These are phyloP conservation scores for Lithospermum erythrorhizon DNA, from an alignment of 257 asterid genomes.

Conservation along the genomic window DNA sequence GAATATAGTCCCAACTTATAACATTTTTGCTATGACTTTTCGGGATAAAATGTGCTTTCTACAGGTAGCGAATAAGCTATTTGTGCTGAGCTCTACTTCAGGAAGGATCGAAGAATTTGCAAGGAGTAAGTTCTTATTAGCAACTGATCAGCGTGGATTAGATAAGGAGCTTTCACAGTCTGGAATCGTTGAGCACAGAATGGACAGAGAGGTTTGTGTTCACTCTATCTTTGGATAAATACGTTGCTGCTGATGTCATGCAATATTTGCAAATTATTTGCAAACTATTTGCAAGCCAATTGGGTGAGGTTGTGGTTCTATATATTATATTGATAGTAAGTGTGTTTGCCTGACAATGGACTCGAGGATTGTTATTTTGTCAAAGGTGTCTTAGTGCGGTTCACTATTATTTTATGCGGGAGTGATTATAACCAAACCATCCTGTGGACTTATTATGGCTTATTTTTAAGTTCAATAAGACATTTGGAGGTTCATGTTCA, in stretches of 20 bases:
- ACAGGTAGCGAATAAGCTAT: constrained; percentile 91
- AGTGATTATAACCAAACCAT: no score
- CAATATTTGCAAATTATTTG: background rate
- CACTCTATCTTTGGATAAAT: no score
- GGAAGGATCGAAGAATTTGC: constrained; percentile 79
- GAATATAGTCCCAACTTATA: constrained; percentile 4
- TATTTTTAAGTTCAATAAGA: no score
- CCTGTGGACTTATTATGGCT: no score
- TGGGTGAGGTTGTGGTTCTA: background rate
- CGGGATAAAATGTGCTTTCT: constrained; percentile 16
- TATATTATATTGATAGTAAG: background rate
- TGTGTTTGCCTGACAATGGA: background rate
- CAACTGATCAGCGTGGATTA: constrained; percentile 40
- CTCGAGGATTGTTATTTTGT: no score
- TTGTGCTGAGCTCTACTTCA: constrained; percentile 44
- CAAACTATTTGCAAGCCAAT: no score
- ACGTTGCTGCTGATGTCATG: background rate
- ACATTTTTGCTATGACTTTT: constrained; percentile 12
- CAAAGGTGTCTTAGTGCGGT: no score
- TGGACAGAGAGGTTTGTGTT: constrained; percentile 49
- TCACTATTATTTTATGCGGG: no score
- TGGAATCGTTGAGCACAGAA: constrained; percentile 37
- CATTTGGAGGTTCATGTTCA: no score
- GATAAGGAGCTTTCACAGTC: constrained; percentile 41
- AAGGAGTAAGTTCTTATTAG: constrained; percentile 63